Percentiles rank a stretch among this genome's conserved stretches.
Conservation (phyloP, 225 moss, liverwort and hornwort genomes). For the Polytrichum formosum region DNA sequence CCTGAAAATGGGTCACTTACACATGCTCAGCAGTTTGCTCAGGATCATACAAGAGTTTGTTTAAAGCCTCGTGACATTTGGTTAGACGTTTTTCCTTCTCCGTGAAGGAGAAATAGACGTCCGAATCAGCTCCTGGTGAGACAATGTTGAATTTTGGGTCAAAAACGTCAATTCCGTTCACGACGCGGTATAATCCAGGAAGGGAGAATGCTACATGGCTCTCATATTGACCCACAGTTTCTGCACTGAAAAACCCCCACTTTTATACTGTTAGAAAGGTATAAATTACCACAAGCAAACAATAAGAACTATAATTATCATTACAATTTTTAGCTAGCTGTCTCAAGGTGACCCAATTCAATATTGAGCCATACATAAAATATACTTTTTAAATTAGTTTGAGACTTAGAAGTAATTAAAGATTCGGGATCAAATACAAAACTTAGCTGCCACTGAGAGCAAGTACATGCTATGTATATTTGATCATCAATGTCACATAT, state of each 20-base stretch:
- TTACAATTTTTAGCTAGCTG: too few relatives aligned
- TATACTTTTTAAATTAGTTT: too few relatives aligned
- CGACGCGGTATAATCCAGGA: conserved; percentile 90
- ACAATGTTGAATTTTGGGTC: conserved; percentile 99
- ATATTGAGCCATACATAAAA: too few relatives aligned
- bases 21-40: conserved; percentile 75
- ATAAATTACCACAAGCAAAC: too few relatives aligned
- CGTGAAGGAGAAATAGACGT: conserved; percentile 72
- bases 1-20: conserved; percentile 26
- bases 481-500: too few relatives aligned
- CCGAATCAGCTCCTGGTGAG: conserved; percentile 82
- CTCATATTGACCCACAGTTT: conserved; percentile 88
- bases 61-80: conserved; percentile 53
- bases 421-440: too few relatives aligned
- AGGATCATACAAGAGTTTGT: conserved; percentile 70
- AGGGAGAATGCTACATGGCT: conserved; percentile 80
- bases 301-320: too few relatives aligned
- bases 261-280: background rate
- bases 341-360: too few relatives aligned
- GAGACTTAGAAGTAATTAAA: too few relatives aligned
- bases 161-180: conserved; percentile 84
- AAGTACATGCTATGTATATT: too few relatives aligned
- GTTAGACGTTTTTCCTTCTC: conserved; percentile 67
- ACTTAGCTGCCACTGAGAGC: too few relatives aligned
- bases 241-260: conserved; percentile 39